Evolutionary conservation across 371 early-diverging fungal species (phyloP).

Genomic region (Mortierella sp.): DNA sequence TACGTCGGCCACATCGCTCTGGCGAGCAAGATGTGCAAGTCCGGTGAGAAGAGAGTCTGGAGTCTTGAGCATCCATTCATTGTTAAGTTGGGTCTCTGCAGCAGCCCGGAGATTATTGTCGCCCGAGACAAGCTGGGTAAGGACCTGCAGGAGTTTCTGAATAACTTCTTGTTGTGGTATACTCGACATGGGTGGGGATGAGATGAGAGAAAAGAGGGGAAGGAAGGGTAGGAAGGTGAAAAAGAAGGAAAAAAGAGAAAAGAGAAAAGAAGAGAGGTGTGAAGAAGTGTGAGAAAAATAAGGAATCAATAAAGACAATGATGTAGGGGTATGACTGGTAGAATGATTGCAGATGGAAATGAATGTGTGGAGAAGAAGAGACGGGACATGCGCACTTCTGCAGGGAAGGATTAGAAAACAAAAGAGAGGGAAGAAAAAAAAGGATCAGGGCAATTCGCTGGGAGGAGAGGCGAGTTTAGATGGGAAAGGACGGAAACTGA

Average conservation of each 20-base stretch:
- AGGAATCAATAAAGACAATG: not conserved
- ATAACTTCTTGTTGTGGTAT: slow-evolving; percentile 68
- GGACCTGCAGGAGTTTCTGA: slow-evolving; percentile 66
- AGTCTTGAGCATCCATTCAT: slow-evolving; percentile 75
- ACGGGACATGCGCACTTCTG: not conserved
- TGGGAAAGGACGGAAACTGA: no score
- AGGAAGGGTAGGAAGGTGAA: not conserved
- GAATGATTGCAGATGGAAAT: not conserved
- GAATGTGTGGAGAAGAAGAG: not conserved
- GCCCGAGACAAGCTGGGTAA: slow-evolving; percentile 66
- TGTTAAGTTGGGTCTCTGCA: slow-evolving; percentile 80
- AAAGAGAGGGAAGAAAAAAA: slow-evolving; percentile 1
- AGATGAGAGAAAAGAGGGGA: not conserved
- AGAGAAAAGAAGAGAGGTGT: not conserved
- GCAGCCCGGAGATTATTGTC: slow-evolving; percentile 72
- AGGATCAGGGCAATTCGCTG: no score
- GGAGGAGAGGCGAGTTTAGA: no score
- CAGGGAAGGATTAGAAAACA: not conserved
- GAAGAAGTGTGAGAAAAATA: not conserved
- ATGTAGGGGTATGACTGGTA: not conserved
- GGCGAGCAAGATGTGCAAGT: slow-evolving; percentile 71
- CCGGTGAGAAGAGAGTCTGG: slow-evolving; percentile 77
- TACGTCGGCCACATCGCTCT: slow-evolving; percentile 67
- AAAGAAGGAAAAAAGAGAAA: not conserved
- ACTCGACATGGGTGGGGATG: slow-evolving; percentile 5